Conservation (phyloP, 2,329 filamentous ascomycete species). For the Colletotrichum acutatum region DNA sequence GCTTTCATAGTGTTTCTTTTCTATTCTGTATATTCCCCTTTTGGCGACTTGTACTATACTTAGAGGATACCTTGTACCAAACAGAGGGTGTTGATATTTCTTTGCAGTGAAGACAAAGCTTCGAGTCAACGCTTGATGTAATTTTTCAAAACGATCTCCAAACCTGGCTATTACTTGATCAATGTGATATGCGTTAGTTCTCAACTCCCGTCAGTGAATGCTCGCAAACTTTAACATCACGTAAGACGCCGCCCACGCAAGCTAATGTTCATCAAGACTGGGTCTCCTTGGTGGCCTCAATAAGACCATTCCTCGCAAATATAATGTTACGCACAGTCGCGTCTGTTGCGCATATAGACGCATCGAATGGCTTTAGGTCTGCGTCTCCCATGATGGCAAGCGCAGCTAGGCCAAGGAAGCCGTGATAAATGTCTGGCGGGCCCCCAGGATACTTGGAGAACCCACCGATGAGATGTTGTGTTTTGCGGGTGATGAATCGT, state of each 20-base stretch:
- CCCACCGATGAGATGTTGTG: constrained; percentile 86
- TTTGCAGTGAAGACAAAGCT: background rate
- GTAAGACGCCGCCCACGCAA: no score
- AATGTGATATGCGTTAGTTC: background rate
- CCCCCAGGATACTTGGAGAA: constrained; percentile 79
- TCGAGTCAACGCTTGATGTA: background rate
- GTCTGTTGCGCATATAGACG: constrained; percentile 78
- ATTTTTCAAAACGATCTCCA: background rate
- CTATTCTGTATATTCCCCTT: constrained; percentile 17
- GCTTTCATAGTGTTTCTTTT: constrained; percentile 15
- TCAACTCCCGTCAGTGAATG: background rate
- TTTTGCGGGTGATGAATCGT: constrained; percentile 85
- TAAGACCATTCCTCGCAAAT: constrained; percentile 54
- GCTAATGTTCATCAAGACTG: no score
- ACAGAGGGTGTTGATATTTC: constrained; percentile 18
- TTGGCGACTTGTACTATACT: constrained; percentile 32
- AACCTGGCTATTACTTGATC: background rate
- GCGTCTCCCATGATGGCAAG: constrained; percentile 79
- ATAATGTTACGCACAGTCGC: constrained; percentile 64
- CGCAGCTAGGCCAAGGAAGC: constrained; percentile 86
- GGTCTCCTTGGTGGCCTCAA: constrained; percentile 35
- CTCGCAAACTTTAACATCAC: no score
- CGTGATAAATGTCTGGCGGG: constrained; percentile 85
- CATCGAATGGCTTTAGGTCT: constrained; percentile 77
- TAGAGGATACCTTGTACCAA: constrained; percentile 36